These are phyloP conservation scores for Penicillium nucicola DNA, from an alignment of 495 filamentous ascomycete genomes.

Conservation along the genomic window DNA sequence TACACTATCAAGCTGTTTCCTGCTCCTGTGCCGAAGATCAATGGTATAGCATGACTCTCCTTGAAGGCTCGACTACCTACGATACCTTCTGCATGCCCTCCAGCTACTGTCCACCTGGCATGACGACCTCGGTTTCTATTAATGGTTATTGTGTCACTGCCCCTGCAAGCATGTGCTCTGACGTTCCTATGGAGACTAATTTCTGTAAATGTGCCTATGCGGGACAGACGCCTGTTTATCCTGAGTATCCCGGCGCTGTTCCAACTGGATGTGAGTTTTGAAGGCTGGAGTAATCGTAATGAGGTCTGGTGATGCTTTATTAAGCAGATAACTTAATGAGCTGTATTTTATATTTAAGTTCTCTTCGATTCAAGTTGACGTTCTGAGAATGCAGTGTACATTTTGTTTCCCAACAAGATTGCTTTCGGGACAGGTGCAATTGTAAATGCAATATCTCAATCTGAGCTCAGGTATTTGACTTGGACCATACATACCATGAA, in stretches of 20 bases:
- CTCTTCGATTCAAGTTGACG: too few species aligned
- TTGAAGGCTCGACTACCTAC: constrained; percentile 1
- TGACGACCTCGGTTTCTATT: constrained; percentile 13
- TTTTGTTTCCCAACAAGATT: too few species aligned
- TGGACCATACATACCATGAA: too few species aligned
- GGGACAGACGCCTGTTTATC: constrained; percentile 15
- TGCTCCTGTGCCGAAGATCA: constrained; percentile 22
- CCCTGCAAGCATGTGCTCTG: constrained; percentile 3
- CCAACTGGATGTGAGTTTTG: constrained; percentile 19
- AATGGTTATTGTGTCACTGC: constrained; percentile 19
- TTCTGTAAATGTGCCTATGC: constrained; percentile 14
- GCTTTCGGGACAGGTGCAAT: too few species aligned
- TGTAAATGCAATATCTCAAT: too few species aligned
- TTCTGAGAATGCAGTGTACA: too few species aligned
- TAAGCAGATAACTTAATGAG: too few species aligned
- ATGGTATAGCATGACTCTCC: constrained; percentile 22
- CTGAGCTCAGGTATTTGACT: too few species aligned
- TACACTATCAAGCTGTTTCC: constrained; percentile 11
- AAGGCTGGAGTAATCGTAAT: neutral
- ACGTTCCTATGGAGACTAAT: constrained; percentile 2
- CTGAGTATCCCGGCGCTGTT: constrained; percentile 9
- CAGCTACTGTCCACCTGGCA: constrained; percentile 18
- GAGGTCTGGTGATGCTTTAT: neutral
- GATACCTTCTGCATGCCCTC: constrained; percentile 29
- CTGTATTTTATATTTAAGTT: neutral